A percentile compares a stretch with the other conserved stretches of the same genome.
These are phyloP conservation scores for Nyssa sinensis DNA, from an alignment of 148 eudicot genomes.

Conservation along the genomic window DNA sequence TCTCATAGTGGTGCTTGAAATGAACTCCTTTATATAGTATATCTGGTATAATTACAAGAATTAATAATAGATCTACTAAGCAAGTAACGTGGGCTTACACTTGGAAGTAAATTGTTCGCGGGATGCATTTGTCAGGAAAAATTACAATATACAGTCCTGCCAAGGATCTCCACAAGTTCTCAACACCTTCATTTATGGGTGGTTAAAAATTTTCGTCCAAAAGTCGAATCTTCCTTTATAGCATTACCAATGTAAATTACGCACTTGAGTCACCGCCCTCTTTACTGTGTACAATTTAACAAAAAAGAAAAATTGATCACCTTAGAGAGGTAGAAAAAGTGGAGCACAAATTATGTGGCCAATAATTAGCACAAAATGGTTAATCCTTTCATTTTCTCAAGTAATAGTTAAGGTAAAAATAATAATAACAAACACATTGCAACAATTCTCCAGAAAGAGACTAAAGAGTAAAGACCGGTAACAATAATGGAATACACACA, in stretches of 20 bases:
- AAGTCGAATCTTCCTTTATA: neutral
- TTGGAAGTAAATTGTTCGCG: slow-evolving; percentile 19
- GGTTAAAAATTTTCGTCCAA: neutral
- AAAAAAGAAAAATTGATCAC: neutral
- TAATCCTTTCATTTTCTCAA: neutral
- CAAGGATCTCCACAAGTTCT: slow-evolving; percentile 25
- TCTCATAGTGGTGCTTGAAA: too few species aligned
- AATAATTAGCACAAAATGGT: neutral
- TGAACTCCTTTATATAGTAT: slow-evolving; percentile 18
- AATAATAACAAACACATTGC: too few species aligned
- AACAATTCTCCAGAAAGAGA: too few species aligned
- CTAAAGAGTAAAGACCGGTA: too few species aligned
- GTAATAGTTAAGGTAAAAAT: neutral
- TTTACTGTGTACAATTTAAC: neutral
- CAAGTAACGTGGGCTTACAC: slow-evolving; percentile 46
- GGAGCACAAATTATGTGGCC: neutral
- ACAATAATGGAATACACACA: too few species aligned
- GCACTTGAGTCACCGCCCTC: neutral
- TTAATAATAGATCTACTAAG: slow-evolving; percentile 3
- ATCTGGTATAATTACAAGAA: slow-evolving; percentile 33
- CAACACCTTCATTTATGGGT: slow-evolving; percentile 19
- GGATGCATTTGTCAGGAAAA: slow-evolving; percentile 37
- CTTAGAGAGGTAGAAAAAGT: neutral
- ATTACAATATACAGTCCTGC: slow-evolving; percentile 44
- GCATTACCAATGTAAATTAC: neutral